Evolutionary conservation across 495 filamentous ascomycete genomes (phyloP).

Genomic region (Hypomontagnella monticulosa): DNA sequence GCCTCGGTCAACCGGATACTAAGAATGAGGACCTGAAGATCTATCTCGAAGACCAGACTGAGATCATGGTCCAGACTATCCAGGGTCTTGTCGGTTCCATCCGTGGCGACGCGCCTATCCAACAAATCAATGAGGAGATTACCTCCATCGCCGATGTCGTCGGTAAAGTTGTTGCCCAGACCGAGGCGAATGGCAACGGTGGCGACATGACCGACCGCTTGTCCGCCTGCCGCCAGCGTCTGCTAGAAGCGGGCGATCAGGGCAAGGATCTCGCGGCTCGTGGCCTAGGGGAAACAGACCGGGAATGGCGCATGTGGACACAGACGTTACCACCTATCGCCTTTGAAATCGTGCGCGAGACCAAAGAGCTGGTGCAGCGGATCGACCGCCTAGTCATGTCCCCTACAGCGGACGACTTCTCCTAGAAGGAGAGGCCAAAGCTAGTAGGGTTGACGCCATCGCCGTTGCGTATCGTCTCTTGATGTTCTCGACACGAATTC

Average conservation of each 20-base stretch:
- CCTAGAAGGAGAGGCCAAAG: conserved; percentile 36
- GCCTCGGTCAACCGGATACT: conserved; percentile 47
- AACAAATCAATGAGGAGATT: conserved; percentile 75
- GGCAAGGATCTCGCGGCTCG: conserved; percentile 64
- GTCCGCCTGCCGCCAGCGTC: conserved; percentile 68
- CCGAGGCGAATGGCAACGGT: conserved; percentile 67
- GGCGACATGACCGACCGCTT: conserved; percentile 71
- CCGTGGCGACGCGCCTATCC: conserved; percentile 72
- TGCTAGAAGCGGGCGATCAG: conserved; percentile 73
- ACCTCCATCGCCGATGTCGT: conserved; percentile 75
- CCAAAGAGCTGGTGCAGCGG: conserved; percentile 72
- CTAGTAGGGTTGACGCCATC: conserved; percentile 29
- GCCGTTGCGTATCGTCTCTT: conserved; percentile 16
- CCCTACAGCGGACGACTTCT: conserved; percentile 56
- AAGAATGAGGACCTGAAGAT: conserved; percentile 79
- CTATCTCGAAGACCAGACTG: conserved; percentile 87
- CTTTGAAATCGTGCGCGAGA: conserved; percentile 86
- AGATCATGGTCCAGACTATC: conserved; percentile 80
- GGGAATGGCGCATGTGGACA: conserved; percentile 69
- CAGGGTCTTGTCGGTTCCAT: conserved; percentile 83
- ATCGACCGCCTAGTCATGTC: conserved; percentile 53
- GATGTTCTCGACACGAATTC: not conserved
- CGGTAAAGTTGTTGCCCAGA: conserved; percentile 72
- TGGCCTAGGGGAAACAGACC: conserved; percentile 56
- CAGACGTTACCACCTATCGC: conserved; percentile 82